Evolutionary conservation across 2,329 filamentous ascomycete genomes (phyloP).

Genomic region (Verticillium dahliae): DNA sequence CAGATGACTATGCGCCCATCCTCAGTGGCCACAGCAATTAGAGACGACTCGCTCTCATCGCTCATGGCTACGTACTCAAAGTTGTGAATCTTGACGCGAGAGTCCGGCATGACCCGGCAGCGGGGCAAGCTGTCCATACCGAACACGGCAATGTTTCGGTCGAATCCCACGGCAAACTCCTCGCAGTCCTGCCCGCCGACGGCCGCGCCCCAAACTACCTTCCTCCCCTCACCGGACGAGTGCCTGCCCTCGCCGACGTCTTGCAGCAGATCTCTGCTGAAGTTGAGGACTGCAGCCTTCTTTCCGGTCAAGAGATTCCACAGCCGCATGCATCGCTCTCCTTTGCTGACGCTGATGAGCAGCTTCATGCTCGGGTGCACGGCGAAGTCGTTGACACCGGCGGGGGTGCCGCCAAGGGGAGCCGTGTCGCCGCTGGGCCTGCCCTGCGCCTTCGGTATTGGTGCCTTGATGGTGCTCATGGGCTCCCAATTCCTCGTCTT

Average conservation of each 20-base stretch:
- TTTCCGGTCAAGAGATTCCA: conserved; percentile 97
- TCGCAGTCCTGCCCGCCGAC: conserved; percentile 69
- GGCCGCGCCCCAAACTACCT: conserved; percentile 70
- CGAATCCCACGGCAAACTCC: conserved; percentile 85
- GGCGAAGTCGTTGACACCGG: conserved; percentile 91
- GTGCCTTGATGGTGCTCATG: conserved; percentile 81
- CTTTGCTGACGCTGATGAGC: conserved; percentile 87
- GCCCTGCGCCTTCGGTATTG: conserved; percentile 71
- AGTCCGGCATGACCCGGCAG: conserved; percentile 62
- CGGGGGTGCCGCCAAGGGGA: conserved; percentile 69
- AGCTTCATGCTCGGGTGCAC: conserved; percentile 95
- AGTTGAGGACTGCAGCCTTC: conserved; percentile 89
- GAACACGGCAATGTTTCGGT: conserved; percentile 77
- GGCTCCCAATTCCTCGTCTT: conserved; percentile 85
- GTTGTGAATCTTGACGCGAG: conserved; percentile 76
- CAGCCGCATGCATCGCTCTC: conserved; percentile 83
- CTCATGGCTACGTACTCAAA: conserved; percentile 61
- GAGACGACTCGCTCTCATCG: conserved; percentile 37
- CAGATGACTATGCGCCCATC: conserved; percentile 85
- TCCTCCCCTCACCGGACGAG: conserved; percentile 73
- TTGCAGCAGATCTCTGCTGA: conserved; percentile 64
- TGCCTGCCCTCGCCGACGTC: conserved; percentile 72
- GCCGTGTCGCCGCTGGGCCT: conserved; percentile 88
- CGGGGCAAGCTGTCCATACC: conserved; percentile 81
- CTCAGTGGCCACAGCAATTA: conserved; percentile 79